Evolutionary conservation across 2,329 filamentous ascomycete species (phyloP).

Genomic region (Tolypocladium inflatum): DNA sequence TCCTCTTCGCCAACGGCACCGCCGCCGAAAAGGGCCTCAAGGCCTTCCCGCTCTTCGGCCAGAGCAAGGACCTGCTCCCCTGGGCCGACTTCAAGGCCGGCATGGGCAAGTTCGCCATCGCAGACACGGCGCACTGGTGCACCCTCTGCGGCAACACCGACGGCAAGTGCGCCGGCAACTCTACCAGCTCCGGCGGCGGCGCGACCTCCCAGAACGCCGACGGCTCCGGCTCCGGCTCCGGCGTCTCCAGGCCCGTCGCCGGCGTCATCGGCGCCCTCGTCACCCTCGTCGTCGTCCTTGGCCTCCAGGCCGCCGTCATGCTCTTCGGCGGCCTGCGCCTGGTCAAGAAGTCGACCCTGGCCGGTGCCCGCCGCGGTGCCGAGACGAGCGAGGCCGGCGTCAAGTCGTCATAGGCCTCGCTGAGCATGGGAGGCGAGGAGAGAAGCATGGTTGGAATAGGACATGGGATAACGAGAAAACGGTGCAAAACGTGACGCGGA

Average conservation of each 20-base stretch:
- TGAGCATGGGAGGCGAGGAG: not conserved
- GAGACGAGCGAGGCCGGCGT: constrained; percentile 4
- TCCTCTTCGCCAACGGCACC: constrained; percentile 52
- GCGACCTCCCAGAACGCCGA: constrained; percentile 10
- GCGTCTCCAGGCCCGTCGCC: constrained; percentile 61
- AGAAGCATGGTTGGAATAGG: not conserved
- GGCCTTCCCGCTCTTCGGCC: constrained; percentile 51
- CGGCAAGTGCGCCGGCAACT: constrained; percentile 47
- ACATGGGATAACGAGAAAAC: not conserved
- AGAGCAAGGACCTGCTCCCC: constrained; percentile 41
- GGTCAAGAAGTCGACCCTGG: constrained; percentile 35
- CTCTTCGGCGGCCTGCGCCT: constrained; percentile 33
- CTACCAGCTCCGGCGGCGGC: constrained; percentile 13
- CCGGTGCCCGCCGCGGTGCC: not conserved
- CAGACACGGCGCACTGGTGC: constrained; percentile 63
- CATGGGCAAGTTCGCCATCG: constrained; percentile 59
- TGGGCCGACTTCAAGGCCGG: constrained; percentile 59
- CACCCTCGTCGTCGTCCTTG: constrained; percentile 40
- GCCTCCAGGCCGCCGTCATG: constrained; percentile 32
- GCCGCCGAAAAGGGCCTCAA: constrained; percentile 40
- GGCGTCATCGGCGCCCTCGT: constrained; percentile 73
- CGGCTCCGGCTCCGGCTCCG: constrained; percentile 14
- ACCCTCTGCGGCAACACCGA: constrained; percentile 62
- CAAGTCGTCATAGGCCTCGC: constrained; percentile 7
- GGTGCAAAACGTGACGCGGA: not conserved